A percentile compares a stretch with the other conserved stretches of the same genome.
phyloP scores from a whole-genome alignment of 2,329 filamentous ascomycete genomes.

The Hypoxylon sp. region DNA sequence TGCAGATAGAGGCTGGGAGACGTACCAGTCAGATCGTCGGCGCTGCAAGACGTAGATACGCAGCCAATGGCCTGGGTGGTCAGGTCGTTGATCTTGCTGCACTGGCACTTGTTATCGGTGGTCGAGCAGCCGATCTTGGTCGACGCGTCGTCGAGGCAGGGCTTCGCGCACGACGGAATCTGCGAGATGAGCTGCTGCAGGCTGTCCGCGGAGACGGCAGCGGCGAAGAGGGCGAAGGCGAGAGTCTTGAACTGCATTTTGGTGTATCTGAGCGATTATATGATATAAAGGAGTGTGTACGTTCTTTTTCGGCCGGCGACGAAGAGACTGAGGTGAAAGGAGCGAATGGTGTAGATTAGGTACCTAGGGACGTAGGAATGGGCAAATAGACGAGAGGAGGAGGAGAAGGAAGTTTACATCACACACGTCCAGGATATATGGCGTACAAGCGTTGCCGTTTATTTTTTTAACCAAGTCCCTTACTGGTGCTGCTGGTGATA shows the following conservation, averaged over 20 bases:
- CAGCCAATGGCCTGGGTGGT: slow-evolving; percentile 54
- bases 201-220: slow-evolving; percentile 45
- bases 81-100: slow-evolving; percentile 54
- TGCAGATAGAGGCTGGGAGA: slow-evolving; percentile 8
- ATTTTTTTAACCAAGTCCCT: slow-evolving; percentile 15
- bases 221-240: slow-evolving; percentile 47
- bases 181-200: slow-evolving; percentile 47
- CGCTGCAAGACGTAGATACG: slow-evolving; percentile 53
- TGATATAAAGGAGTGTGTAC: slow-evolving; percentile 22
- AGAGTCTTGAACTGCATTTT: slow-evolving; percentile 53
- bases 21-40: slow-evolving; percentile 56
- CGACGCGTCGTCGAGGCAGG: slow-evolving; percentile 54
- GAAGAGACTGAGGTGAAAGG: slow-evolving; percentile 9
- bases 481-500: neutral
- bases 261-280: slow-evolving; percentile 4
- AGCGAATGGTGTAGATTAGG: neutral
- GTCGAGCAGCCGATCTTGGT: slow-evolving; percentile 53
- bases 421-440: slow-evolving; percentile 20
- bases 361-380: slow-evolving; percentile 4
- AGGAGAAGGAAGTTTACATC: slow-evolving; percentile 26
- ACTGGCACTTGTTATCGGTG: slow-evolving; percentile 57
- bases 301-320: slow-evolving; percentile 35
- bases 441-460: slow-evolving; percentile 8
- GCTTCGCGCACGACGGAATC: slow-evolving; percentile 57
- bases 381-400: slow-evolving; percentile 3